Percentiles rank a stretch among this genome's conserved stretches.
phyloP scores from a whole-genome alignment of 306 rosid genomes.

The barrel medic (Medicago truncatula) region MtrunA17r5.0-ANR NC_053043.1:8606001-8606500 shows the following conservation, averaged over 20 bases:
- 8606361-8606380: slow-evolving; percentile 53
- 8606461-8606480: slow-evolving; percentile 75
- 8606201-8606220: slow-evolving; percentile 63
- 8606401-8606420: slow-evolving; percentile 65
- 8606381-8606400: slow-evolving; percentile 61
- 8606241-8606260: slow-evolving; percentile 52
- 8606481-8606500: slow-evolving; percentile 62
- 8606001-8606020: slow-evolving; percentile 55
- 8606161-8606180: slow-evolving; percentile 65
- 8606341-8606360: slow-evolving; percentile 41
- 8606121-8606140: slow-evolving; percentile 76
- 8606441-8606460: slow-evolving; percentile 48
- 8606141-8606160: slow-evolving; percentile 50
- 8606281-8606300: slow-evolving; percentile 64
- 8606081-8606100: slow-evolving; percentile 56
- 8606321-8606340: slow-evolving; percentile 73
- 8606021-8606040: slow-evolving; percentile 70
- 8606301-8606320: slow-evolving; percentile 86
- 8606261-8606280: slow-evolving; percentile 63
- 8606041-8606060: slow-evolving; percentile 62
- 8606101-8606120: slow-evolving; percentile 74
- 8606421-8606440: slow-evolving; percentile 63
- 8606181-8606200: slow-evolving; percentile 53
- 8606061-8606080: slow-evolving; percentile 61
- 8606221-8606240: slow-evolving; percentile 64